Conservation (phyloP, 73 alveolate species). For the Effrenium voratum region DNA sequence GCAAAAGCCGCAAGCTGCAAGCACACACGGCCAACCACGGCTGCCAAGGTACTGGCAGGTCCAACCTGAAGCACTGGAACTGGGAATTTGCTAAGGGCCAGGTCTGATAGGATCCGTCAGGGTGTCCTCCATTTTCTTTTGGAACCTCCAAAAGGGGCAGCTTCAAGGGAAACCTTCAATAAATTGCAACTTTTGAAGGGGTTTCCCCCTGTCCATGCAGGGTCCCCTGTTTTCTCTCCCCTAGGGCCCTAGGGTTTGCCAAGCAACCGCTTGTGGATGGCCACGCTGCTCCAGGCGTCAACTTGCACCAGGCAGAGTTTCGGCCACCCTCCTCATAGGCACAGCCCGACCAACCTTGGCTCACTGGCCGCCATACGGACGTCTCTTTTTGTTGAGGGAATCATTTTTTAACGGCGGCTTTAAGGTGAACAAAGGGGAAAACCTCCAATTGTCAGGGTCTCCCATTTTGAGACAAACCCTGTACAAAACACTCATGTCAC, state of each 20-base stretch:
- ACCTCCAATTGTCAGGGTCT: background rate
- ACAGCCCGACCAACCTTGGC: slow-evolving; percentile 75
- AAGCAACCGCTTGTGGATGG: slow-evolving; percentile 53
- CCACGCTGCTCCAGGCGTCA: slow-evolving; percentile 72
- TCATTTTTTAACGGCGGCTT: too few relatives aligned
- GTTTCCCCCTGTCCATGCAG: background rate
- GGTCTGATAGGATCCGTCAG: background rate
- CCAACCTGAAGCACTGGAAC: background rate
- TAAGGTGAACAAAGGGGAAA: background rate
- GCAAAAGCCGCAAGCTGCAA: background rate
- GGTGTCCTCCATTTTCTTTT: too few relatives aligned
- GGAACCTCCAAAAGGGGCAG: too few relatives aligned
- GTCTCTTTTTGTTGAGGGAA: too few relatives aligned
- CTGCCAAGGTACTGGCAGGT: slow-evolving; percentile 33
- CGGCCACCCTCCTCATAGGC: slow-evolving; percentile 84
- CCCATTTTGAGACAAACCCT: too few relatives aligned
- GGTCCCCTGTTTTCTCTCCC: background rate
- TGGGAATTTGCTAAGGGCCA: background rate
- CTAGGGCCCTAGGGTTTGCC: background rate
- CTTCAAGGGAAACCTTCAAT: too few relatives aligned
- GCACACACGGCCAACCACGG: background rate
- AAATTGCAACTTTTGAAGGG: too few relatives aligned
- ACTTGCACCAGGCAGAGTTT: slow-evolving; percentile 37
- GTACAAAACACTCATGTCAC: too few relatives aligned
- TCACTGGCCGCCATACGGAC: too few relatives aligned